Conservation (phyloP, 164 flowering plant species). For the Macadamia tetraphylla region DNA sequence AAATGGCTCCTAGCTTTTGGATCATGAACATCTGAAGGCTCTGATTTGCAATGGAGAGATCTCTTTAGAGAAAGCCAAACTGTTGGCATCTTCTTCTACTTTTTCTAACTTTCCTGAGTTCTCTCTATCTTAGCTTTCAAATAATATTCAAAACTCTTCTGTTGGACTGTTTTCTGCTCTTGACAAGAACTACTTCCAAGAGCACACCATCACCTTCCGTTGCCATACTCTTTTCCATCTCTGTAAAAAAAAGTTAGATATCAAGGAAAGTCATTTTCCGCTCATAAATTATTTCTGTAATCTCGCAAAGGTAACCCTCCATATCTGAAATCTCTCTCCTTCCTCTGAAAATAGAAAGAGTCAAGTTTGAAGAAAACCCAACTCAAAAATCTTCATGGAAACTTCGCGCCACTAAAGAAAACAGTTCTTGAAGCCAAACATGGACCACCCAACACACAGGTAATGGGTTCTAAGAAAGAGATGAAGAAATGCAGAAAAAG, state of each 20-base stretch:
- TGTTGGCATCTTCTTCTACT: slow-evolving; percentile 51
- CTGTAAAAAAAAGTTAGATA: not conserved
- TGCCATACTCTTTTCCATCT: slow-evolving; percentile 2
- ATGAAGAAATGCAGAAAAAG: not conserved
- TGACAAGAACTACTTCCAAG: slow-evolving; percentile 1
- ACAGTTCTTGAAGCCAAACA: not conserved
- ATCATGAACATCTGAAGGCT: slow-evolving; percentile 76
- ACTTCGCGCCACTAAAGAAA: not conserved
- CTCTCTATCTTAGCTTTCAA: slow-evolving; percentile 6
- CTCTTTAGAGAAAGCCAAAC: slow-evolving; percentile 87
- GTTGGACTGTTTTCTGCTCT: slow-evolving; percentile 1
- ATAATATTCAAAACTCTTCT: not conserved
- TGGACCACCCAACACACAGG: not conserved
- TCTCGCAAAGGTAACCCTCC: not conserved
- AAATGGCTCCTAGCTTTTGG: slow-evolving; percentile 64
- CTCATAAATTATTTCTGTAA: not conserved
- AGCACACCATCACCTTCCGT: slow-evolving; percentile 9
- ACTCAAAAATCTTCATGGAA: slow-evolving; percentile 1
- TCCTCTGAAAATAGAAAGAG: not conserved
- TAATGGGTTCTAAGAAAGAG: not conserved
- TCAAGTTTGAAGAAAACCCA: slow-evolving; percentile 2
- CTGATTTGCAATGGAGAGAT: slow-evolving; percentile 86
- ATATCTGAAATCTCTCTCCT: not conserved
- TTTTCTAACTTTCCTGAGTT: slow-evolving; percentile 4
- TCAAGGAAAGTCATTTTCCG: not conserved